phyloP scores from a whole-genome alignment of 2,329 filamentous ascomycete species.

The Blumeria hordei region DNA sequence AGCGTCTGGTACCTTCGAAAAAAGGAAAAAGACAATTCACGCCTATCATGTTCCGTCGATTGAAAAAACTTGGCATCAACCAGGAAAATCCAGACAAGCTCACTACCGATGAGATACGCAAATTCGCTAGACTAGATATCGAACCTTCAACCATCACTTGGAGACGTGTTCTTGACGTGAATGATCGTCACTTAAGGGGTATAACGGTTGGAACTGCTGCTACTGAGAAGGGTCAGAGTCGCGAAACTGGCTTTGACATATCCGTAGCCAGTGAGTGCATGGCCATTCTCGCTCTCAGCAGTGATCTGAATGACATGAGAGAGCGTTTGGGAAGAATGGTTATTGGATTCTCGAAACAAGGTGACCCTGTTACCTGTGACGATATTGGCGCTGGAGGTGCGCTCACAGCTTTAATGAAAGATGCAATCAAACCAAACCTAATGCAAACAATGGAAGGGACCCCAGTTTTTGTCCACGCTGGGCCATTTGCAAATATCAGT shows the following conservation, averaged over 20 bases:
- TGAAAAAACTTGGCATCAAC: slow-evolving; percentile 88
- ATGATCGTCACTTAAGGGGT: slow-evolving; percentile 77
- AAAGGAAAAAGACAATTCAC: slow-evolving; percentile 72
- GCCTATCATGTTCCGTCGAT: slow-evolving; percentile 72
- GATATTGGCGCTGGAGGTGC: slow-evolving; percentile 85
- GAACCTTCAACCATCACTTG: slow-evolving; percentile 94
- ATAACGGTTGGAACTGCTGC: slow-evolving; percentile 72
- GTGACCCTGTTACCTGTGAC: slow-evolving; percentile 86
- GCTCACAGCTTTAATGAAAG: slow-evolving; percentile 83
- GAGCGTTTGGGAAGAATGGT: slow-evolving; percentile 92
- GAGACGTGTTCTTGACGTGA: slow-evolving; percentile 88
- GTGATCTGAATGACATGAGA: slow-evolving; percentile 65
- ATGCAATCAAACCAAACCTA: slow-evolving; percentile 94
- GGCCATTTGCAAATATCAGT: slow-evolving; percentile 94
- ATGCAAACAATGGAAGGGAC: slow-evolving; percentile 98
- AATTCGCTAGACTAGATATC: slow-evolving; percentile 86
- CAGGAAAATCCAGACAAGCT: slow-evolving; percentile 86
- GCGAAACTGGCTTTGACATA: slow-evolving; percentile 90
- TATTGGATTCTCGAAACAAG: slow-evolving; percentile 60
- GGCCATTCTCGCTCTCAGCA: slow-evolving; percentile 90
- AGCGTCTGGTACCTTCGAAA: slow-evolving; percentile 67
- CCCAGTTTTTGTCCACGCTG: slow-evolving; percentile 90
- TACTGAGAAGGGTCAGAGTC: slow-evolving; percentile 72
- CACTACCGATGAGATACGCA: slow-evolving; percentile 65
- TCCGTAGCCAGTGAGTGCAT: slow-evolving; percentile 95